Evolutionary conservation across 202 grass and related monocot species (phyloP), one percentile per base, ranked within the genome.

Genomic region (Panicum hallii): DNA sequence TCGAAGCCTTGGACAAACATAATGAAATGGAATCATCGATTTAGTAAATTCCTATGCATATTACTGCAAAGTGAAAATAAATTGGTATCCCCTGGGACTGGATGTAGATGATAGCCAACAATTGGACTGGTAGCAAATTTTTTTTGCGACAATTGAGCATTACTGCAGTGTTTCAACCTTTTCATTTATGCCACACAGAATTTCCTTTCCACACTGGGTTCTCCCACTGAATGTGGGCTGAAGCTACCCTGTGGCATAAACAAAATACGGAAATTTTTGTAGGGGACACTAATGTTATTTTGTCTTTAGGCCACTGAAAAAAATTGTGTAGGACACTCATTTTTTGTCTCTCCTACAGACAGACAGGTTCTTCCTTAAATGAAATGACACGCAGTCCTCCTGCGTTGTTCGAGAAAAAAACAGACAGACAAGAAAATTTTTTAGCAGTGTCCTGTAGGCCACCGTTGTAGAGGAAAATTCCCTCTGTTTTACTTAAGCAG

Each of bases 141-240:
- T 17, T 72, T 30, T 14, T 49, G 49, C 50, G 22, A 72, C 69
- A 72, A 72, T 72, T 72, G 8, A 48, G 44, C 44, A 15, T 71
- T 48, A 71, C 11, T 3, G 32, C 28, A 15, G 45, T n/a, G 67
- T 70, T 70, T 70, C 20, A 23, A 23, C n/a, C 4, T 68, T 17
- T 68, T 68, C 4, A 68, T 68, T 68, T 43, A 43, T 1, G 32
- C 32, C 32, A 32, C 32, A 32, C n/a, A 44, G 26, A 26, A 26
- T 46, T 70, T 46, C 42, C 41, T 70, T 44, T 69, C 17, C 42
- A 13, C 10, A 11, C 42, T 70, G 20, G 20, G 42, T 70, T 70
- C 67, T 26, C 20, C 20, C 41, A n/a, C n/a, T 69, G 41, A 12
- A 22, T 70, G 11, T 70, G 11, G 41, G 42, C 42, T 22, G 41